Percentiles rank a stretch among this genome's conserved stretches.
phyloP scores from a whole-genome alignment of 768 basidiomycete genomes.

The Calvatia gigantea region DNA sequence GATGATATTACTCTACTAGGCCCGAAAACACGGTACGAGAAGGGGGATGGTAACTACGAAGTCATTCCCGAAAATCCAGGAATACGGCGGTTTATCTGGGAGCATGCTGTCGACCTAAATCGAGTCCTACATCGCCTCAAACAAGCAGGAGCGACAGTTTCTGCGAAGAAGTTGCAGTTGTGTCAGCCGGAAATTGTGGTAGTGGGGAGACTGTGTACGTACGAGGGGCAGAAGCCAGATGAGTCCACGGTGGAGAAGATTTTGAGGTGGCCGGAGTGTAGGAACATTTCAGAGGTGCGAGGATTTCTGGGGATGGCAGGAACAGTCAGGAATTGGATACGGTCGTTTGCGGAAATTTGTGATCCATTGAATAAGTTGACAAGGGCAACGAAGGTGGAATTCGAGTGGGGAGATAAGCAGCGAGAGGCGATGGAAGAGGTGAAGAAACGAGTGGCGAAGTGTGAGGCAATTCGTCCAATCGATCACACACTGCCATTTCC shows the following conservation, averaged over 20 bases:
- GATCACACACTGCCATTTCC: constrained; percentile 20
- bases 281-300: constrained; percentile 18
- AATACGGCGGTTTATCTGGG: constrained; percentile 35
- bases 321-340: constrained; percentile 22
- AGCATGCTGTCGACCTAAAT: constrained; percentile 30
- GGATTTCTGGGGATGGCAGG: constrained; percentile 29
- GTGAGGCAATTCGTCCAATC: constrained; percentile 23
- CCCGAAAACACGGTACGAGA: constrained; percentile 27
- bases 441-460: constrained; percentile 20
- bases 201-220: constrained; percentile 24
- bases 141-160: constrained; percentile 29
- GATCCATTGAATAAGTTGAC: constrained; percentile 19
- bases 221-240: constrained; percentile 25
- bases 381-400: constrained; percentile 20
- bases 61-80: constrained; percentile 21
- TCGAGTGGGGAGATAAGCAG: constrained; percentile 25
- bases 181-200: constrained; percentile 18
- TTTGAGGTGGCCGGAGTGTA: constrained; percentile 22
- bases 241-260: constrained; percentile 15
- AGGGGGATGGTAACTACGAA: constrained; percentile 18
- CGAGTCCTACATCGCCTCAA: constrained; percentile 27
- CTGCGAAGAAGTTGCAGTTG: constrained; percentile 27
- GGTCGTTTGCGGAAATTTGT: constrained; percentile 18
- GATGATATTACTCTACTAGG: constrained; percentile 31
- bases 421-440: constrained; percentile 17